Base-by-base conservation (phyloP, 805 yeast species). In the Starmerella scarabaei region DNA sequence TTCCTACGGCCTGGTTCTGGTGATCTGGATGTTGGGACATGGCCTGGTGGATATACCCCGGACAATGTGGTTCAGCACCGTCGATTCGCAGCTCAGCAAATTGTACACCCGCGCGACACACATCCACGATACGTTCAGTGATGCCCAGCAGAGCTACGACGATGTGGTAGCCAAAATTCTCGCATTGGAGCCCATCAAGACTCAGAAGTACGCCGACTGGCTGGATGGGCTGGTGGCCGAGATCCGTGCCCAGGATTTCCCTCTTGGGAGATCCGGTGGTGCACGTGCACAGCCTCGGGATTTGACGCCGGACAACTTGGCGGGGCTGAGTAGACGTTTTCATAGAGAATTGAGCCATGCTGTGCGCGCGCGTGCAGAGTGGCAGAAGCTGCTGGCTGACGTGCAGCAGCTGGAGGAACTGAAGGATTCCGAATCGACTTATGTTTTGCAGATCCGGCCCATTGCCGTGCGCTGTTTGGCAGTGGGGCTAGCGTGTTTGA, bases 11-110 rank as follows among this genome's bases (percentile, higher is more conserved):
- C 65, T 83, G 53, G 65, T 77, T 2, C 53, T 83, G 26, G 85
- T 88, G 2, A 67, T 80, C 18, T 81, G 91, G 88, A 61, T 83
- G 42, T 75, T 83, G 80, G 81, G 88, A 2, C 86, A 82, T 56
- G 93, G 94, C 0, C 59, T 80, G 36, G 70, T 80, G 15, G 67
- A 69, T 33, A 64, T 81, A 2, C 93, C 94, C 0, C 66, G 80
- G 42, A 56, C 62, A 38, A 46, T 61, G 47, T 60, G 64, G 59
- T 29, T 52, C 28, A 53, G 60, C 43, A 41, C 61, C 44, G 57
- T 69, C 55, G 69, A 53, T 7, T 39, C 52, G 9, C 56, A 57
- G 29, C 54, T 69, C 23, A 54, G 56, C 14, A 50, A 53, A 5
- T 52, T 62, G 23, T 81, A 81, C 56, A 44, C 66, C 36, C 69